A percentile compares a stretch with the other conserved stretches of the same genome.
phyloP scores from a whole-genome alignment of 805 yeast genomes.

The Wickerhamiella azymoides region DNA sequence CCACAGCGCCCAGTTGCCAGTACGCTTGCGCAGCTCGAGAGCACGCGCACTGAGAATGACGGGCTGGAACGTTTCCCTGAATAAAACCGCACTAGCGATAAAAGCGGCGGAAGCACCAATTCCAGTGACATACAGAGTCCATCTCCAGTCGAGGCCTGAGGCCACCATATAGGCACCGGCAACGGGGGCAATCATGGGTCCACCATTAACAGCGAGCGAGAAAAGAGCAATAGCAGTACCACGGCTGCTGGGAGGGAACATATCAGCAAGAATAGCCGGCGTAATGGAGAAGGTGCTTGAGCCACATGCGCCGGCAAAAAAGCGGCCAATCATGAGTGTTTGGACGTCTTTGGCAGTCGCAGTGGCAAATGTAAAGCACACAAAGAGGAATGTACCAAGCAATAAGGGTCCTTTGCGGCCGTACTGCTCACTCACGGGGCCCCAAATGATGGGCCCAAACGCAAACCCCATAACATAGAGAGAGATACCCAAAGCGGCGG shows the following conservation, averaged over 20 bases:
- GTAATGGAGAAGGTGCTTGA: conserved; percentile 40
- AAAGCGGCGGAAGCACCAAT: conserved; percentile 39
- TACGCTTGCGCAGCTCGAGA: conserved; percentile 41
- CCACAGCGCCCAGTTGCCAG: conserved; percentile 71
- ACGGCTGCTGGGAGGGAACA: conserved; percentile 12
- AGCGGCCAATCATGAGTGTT: conserved; percentile 48
- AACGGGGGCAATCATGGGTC: conserved; percentile 35
- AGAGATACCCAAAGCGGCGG: conserved; percentile 61
- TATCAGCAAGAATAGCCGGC: conserved; percentile 18
- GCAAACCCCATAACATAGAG: conserved; percentile 83
- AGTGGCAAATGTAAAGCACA: conserved; percentile 17
- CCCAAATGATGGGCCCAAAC: conserved; percentile 80
- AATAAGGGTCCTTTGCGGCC: conserved; percentile 53
- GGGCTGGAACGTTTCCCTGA: conserved; percentile 60
- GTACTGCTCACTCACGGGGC: conserved; percentile 69
- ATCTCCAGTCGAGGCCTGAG: conserved; percentile 37
- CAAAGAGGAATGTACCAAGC: conserved; percentile 31
- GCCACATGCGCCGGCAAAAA: conserved; percentile 68
- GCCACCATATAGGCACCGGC: conserved; percentile 30
- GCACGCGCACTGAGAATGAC: conserved; percentile 52
- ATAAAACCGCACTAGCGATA: conserved; percentile 30
- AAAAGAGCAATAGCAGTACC: conserved; percentile 15
- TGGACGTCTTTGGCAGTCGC: conserved; percentile 17
- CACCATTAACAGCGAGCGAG: conserved; percentile 12
- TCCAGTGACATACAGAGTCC: conserved; percentile 41